These are phyloP conservation scores for Neonectria sp. DNA, from an alignment of 2,329 filamentous ascomycete species.

Conservation along the genomic window DNA sequence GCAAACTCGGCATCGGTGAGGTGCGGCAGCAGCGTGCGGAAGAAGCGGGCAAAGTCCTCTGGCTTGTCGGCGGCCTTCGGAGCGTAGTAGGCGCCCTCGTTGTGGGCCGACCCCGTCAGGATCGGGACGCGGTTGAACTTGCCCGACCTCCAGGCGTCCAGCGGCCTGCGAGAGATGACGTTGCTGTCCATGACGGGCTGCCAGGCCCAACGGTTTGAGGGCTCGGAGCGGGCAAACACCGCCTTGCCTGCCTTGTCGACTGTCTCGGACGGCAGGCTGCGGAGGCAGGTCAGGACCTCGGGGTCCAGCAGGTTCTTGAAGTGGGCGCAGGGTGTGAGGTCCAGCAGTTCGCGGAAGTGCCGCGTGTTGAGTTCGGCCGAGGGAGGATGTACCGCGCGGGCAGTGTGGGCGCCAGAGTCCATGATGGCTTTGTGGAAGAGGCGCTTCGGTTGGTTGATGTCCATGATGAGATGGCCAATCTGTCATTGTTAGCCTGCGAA, in stretches of 20 bases:
- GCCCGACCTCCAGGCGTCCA: slow-evolving; percentile 52
- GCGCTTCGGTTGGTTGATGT: slow-evolving; percentile 49
- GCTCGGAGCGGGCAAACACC: slow-evolving; percentile 47
- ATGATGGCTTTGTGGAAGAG: slow-evolving; percentile 53
- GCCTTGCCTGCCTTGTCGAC: slow-evolving; percentile 48
- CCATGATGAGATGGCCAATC: slow-evolving; percentile 53
- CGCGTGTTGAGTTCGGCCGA: slow-evolving; percentile 44
- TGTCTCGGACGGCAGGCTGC: slow-evolving; percentile 42
- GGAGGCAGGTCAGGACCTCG: slow-evolving; percentile 46
- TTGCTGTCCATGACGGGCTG: slow-evolving; percentile 51
- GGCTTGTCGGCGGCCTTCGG: slow-evolving; percentile 36
- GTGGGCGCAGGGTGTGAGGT: slow-evolving; percentile 47
- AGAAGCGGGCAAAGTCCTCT: slow-evolving; percentile 47
- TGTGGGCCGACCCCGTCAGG: slow-evolving; percentile 48
- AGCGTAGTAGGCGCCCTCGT: slow-evolving; percentile 51
- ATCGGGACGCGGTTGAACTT: slow-evolving; percentile 52
- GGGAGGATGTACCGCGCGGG: slow-evolving; percentile 48
- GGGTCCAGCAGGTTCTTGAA: slow-evolving; percentile 44
- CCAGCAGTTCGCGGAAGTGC: slow-evolving; percentile 50
- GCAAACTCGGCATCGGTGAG: slow-evolving; percentile 33
- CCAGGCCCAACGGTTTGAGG: slow-evolving; percentile 52
- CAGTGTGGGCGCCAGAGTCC: slow-evolving; percentile 51
- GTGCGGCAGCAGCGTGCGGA: slow-evolving; percentile 46
- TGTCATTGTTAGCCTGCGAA: slow-evolving; percentile 17
- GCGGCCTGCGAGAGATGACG: slow-evolving; percentile 48